Evolutionary conservation across 495 filamentous ascomycete genomes (phyloP).

Genomic region (Penicillium flavigenum): DNA sequence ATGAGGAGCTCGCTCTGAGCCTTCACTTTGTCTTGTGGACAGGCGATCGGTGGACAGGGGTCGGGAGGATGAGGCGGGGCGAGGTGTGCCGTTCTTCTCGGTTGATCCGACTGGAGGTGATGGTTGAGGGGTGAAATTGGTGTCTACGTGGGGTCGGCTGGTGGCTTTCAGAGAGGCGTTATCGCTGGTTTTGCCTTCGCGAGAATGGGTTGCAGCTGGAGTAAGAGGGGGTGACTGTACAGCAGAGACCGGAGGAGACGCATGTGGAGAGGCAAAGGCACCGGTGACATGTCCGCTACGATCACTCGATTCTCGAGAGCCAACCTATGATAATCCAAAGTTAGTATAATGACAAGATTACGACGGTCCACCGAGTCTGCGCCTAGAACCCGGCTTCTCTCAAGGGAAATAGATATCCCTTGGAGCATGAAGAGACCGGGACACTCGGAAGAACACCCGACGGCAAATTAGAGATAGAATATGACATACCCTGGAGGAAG

Average conservation of each 20-base stretch:
- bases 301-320: conserved; percentile 49
- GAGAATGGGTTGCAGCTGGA: conserved; percentile 69
- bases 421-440: neutral
- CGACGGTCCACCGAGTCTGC: neutral
- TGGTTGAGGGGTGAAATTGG: conserved; percentile 57
- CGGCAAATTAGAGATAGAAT: neutral
- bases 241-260: conserved; percentile 54
- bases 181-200: conserved; percentile 43
- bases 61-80: conserved; percentile 44
- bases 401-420: neutral
- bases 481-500: conserved; percentile 75
- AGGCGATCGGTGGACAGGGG: conserved; percentile 48
- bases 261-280: conserved; percentile 44
- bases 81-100: conserved; percentile 27
- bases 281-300: conserved; percentile 39
- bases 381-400: neutral
- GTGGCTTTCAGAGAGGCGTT: conserved; percentile 26
- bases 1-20: conserved; percentile 43
- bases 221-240: conserved; percentile 90
- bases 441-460: neutral
- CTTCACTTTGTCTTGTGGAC: conserved; percentile 31
- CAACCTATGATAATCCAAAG: conserved; percentile 35
- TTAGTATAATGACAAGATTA: conserved; percentile 18
- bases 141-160: conserved; percentile 59
- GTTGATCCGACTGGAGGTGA: conserved; percentile 37